Base-by-base conservation (phyloP, 2,329 filamentous ascomycete species). In the Rhynchosporium secalis region DNA sequence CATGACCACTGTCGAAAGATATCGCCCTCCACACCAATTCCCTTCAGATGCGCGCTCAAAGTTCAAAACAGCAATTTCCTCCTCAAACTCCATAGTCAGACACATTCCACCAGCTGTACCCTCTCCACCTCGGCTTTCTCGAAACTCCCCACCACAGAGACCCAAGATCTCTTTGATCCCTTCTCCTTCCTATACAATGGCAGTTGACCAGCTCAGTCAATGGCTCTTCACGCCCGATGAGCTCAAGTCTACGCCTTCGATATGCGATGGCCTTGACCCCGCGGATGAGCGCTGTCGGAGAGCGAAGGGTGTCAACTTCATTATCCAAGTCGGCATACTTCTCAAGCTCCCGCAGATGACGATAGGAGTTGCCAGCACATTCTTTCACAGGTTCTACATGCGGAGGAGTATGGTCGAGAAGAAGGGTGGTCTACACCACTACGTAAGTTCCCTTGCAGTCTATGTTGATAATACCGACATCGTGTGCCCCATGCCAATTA, bases 311-410 rank as follows among this genome's bases (percentile, higher is more conserved):
- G 89, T 97, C 73, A 96, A 96, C 75, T 99, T 99, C 77, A 96
- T 99, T 71, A 88, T 92, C 66, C 93, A 97, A 76, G 92, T 94
- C 49, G 95, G 94, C 67, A 91, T 96, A 68, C 87, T 96, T 79
- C 84, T 98, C 58, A 94, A 96, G 74, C 80, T 98, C 56, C 94
- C 94, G 12, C 93, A 97, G 75, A 86, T 95, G 61, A 98, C 95
- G 0, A 81, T 99, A 47, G 93, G 90, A 76, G 96, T 96, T 0
- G 95, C 95, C 0, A 90, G 91, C 20, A 89, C 96, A 48, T 98
- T 96, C 79, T 93, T 99, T 75, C 94, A 99, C 76, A 86, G 95
- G 38, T 98, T 96, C 75, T 93, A 92, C 74, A 97, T 98, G 92
- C 88, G 92, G 66, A 87, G 83, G 72, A 94, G 87, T 73, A 88